Evolutionary conservation across 345 rosid genomes (phyloP), one percentile per base, ranked within the genome.

Genomic region (Euclidium syriacum): DNA sequence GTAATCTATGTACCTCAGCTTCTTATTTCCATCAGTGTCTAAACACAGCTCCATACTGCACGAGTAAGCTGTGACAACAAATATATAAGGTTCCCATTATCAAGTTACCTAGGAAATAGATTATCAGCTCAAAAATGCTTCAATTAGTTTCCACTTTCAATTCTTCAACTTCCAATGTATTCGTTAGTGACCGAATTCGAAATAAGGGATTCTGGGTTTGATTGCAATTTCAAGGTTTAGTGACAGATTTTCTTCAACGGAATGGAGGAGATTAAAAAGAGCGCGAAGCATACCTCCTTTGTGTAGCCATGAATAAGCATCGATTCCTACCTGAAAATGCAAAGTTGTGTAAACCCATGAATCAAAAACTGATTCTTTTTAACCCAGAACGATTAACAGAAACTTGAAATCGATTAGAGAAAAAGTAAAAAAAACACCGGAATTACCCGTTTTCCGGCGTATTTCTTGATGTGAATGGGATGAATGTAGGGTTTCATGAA

Each of bases 1-100:
- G 62, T 88, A 91, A 54, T 75, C 81, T 29, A 88, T 63, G 80
- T 80, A 88, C 35, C 80, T 78, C 34, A 68, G 53, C 73, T 86
- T 88, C 75, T 72, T 91, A 25, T 77, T 76, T 44, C 95, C 75
- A 7, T 77, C 73, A 17, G 75, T 68, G 68, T 91, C 73, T 52
- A 91, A 76, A 70, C 92, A 86, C 46, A 91, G 81, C 87, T 91
- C 98, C 98, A 86, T 91, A 65, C 92, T 86, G 71, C 98, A 88
- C 6, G 98, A 88, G 70, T 91, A 91, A 25, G 96, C 96, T 91
- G 82, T 71, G 50, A 18, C 36, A 17, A 34, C 12, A 39, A 12
- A 2, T 32, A 19, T 19, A 7, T 2, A 39, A 36, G 3, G 5
- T 2, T 25, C 10, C 9, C 48, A 0, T n/a, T n/a, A 60, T 25